Evolutionary conservation across 1,284 basidiomycete species (phyloP).

Genomic region (Naganishia cerealis): DNA sequence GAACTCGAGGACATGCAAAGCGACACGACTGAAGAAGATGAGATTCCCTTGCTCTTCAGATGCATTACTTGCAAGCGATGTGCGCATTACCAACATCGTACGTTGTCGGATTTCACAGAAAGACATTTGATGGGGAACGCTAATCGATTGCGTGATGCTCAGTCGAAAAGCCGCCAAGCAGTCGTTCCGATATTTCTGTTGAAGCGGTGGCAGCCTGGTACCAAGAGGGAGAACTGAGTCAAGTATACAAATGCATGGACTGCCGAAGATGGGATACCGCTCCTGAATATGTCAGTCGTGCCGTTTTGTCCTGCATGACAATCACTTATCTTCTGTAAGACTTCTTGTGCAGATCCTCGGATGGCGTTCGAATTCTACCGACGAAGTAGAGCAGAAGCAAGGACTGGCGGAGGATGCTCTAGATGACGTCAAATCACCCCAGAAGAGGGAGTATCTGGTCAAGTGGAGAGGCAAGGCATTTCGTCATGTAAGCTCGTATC

Average conservation of each 20-base stretch:
- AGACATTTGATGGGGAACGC: too few relatives aligned
- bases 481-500: conserved; percentile 59
- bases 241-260: conserved; percentile 36
- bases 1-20: conserved; percentile 31
- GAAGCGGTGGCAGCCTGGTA: conserved; percentile 35
- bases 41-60: conserved; percentile 64
- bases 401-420: conserved; percentile 53
- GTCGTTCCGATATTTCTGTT: not conserved
- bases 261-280: conserved; percentile 19
- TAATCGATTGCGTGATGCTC: conserved; percentile 39
- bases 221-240: conserved; percentile 33
- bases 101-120: conserved; percentile 25
- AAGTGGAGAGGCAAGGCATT: conserved; percentile 80
- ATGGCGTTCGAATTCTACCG: conserved; percentile 75
- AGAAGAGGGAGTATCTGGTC: conserved; percentile 83
- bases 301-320: not conserved
- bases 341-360: conserved; percentile 66
- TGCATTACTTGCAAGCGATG: conserved; percentile 76
- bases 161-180: conserved; percentile 56
- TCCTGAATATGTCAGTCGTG: conserved; percentile 8
- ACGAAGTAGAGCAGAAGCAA: conserved; percentile 58
- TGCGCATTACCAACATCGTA: conserved; percentile 71
- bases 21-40: conserved; percentile 37
- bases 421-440: conserved; percentile 61
- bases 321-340: not conserved